These are phyloP conservation scores for Podaxis pistillaris DNA, from an alignment of 768 basidiomycete species.

Conservation along the genomic window DNA sequence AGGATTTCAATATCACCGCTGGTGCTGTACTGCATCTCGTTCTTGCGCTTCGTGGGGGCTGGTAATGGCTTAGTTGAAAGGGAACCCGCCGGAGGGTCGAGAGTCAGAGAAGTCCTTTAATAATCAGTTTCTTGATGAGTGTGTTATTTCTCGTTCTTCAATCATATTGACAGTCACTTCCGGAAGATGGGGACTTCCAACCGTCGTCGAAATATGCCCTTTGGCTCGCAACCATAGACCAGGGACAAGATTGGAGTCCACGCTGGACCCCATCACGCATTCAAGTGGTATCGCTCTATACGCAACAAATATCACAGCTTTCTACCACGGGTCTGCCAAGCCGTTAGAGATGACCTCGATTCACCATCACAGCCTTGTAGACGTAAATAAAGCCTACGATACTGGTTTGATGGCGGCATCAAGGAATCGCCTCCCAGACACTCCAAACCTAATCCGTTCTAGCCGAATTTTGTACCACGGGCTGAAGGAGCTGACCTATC, in stretches of 20 bases:
- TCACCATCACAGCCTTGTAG: no score
- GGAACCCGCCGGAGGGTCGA: neutral
- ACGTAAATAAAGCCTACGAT: no score
- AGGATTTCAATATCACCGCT: constrained; percentile 78
- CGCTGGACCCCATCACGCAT: neutral
- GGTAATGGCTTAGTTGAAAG: constrained; percentile 24
- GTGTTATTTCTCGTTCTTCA: constrained; percentile 3
- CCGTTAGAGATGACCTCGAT: no score
- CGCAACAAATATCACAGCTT: neutral
- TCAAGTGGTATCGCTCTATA: neutral
- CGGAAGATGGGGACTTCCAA: neutral
- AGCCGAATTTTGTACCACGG: no score
- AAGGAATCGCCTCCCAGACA: no score
- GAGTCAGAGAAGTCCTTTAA: neutral
- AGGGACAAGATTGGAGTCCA: neutral
- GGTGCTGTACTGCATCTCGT: constrained; percentile 93
- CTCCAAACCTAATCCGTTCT: no score
- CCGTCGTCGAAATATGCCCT: neutral
- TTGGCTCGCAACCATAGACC: neutral
- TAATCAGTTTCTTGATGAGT: constrained; percentile 12
- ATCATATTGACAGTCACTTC: constrained; percentile 4
- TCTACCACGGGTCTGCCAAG: no score
- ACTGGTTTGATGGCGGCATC: no score
- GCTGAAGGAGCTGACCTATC: no score
- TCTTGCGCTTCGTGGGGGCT: constrained; percentile 90